Evolutionary conservation across 306 rosid genomes (phyloP), one percentile per base, ranked within the genome.

Genomic region (Geum urbanum): DNA sequence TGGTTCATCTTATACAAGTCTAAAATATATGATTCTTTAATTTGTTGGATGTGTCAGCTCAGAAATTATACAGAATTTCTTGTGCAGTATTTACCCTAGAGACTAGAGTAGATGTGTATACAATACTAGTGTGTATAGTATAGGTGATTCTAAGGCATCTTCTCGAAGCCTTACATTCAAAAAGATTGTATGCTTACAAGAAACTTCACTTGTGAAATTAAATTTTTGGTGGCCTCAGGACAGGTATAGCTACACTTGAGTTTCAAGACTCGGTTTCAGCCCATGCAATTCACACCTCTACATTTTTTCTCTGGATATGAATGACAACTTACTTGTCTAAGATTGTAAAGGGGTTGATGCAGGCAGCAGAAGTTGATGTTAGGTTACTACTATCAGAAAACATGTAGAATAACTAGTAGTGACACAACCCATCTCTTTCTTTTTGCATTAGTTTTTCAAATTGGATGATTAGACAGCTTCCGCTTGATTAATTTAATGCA

Each of bases 11-110:
- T 73, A 85, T 75, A 80, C 84, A 53, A 70, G 83, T 81, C 75
- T 66, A 43, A 24, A 65, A 69, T 51, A 77, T 78, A 84, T 66
- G 78, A 90, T 90, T 90, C 91, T 86, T 85, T 90, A 32, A 84
- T 90, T 86, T 81, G 69, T 84, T 73, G 64, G 79, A 51, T 74
- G 2, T 76, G 69, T 79, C 66, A 56, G 77, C 81, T 53, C 67
- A 66, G 76, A 51, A 46, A 81, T 73, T 64, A 59, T 77, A 24
- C 22, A 70, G 66, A 50, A 54, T 49, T 56, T 66, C 43, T 50
- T 44, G 79, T 22, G 77, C 62, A 68, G 68, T 73, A 67, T 67
- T 24, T 60, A 3, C 13, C 78, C 81, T 32, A 4, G 24, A 54
- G 52, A 45, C 7, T 44, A 54, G 74, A 45, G 2, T 70, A 57